A percentile compares a stretch with the other conserved stretches of the same genome.
Evolutionary conservation across 495 filamentous ascomycete genomes (phyloP).

Genomic region (Delitschia confertaspora): DNA sequence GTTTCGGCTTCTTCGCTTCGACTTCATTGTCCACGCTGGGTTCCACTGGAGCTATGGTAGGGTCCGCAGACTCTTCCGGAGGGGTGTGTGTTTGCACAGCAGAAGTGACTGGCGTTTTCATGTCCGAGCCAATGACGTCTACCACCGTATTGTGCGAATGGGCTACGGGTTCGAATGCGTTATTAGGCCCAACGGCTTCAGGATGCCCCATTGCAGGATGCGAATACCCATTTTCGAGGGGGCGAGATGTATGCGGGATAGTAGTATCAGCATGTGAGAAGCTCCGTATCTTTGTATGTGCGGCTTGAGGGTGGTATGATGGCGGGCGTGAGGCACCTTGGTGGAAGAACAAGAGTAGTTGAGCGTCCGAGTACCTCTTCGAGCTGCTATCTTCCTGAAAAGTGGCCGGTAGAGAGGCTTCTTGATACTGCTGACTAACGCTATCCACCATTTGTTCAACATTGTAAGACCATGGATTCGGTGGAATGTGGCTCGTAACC

Average conservation of each 20-base stretch:
- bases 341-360: slow-evolving; percentile 23
- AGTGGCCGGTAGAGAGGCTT: slow-evolving; percentile 1
- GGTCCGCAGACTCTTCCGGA: slow-evolving; percentile 19
- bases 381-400: slow-evolving; percentile 8
- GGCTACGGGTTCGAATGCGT: neutral
- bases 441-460: slow-evolving; percentile 28
- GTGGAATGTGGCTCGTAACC: slow-evolving; percentile 37
- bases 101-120: neutral
- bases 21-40: slow-evolving; percentile 9
- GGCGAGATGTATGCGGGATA: too few relatives aligned
- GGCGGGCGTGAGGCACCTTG: slow-evolving; percentile 2
- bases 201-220: too few relatives aligned
- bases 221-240: too few relatives aligned
- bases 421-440: slow-evolving; percentile 19
- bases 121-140: neutral
- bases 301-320: neutral
- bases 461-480: slow-evolving; percentile 25
- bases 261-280: too few relatives aligned
- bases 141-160: neutral
- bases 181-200: neutral
- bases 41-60: neutral
- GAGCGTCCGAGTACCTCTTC: slow-evolving; percentile 23
- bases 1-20: slow-evolving; percentile 22
- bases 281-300: slow-evolving; percentile 9
- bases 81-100: slow-evolving; percentile 29